Base-by-base conservation (phyloP, 495 filamentous ascomycete genomes). In the Alectoria sarmentosa region DNA sequence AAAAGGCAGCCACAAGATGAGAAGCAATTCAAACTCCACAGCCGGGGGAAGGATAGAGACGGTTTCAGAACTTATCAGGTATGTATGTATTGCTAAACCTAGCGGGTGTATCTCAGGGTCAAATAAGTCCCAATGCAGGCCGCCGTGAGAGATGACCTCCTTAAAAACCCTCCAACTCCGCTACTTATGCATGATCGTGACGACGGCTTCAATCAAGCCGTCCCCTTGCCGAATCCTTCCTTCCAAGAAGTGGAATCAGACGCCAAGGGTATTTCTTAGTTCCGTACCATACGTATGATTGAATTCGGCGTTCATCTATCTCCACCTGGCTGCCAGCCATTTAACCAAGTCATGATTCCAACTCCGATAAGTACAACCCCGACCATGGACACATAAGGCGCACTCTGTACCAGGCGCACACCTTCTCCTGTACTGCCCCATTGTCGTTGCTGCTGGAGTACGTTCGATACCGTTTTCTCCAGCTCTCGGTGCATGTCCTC, bases 321-420 rank as follows among this genome's bases (percentile, higher is more conserved):
- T 66, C 83, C 76, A 71, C 84, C 84, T 4, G 63, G 49, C 74
- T 90, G 86, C 88, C 89, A 95, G 49, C 87, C 88, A 73, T 98
- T 98, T 67, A 98, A 79, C 76, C 91, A 96, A 52, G 90, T 90
- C 94, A 98, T 98, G 58, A 97, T 73, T 37, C 91, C 89, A 71
- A 96, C 87, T 21, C 94, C 94, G 67, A 97, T 74, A 56, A 96
- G 75, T 58, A 98, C 91, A 8, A 98, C 92, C 9, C 90, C 89
- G 30, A 96, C 76, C 78, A 96, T 92, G 10, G 88, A 91, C 39
- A 88, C 89, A 69, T 91, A 96, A 28, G 94, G 94, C 61, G 87
- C 83, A 66, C 86, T 83, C 38, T 90, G 84, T 65, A 84, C 78
- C 58, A 90, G 67, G n/a, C 76, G 73, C 52, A 73, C 62, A 28